Evolutionary conservation across 2,329 filamentous ascomycete genomes (phyloP), one percentile per base, ranked within the genome.

Genomic region (Helotiales sp.): DNA sequence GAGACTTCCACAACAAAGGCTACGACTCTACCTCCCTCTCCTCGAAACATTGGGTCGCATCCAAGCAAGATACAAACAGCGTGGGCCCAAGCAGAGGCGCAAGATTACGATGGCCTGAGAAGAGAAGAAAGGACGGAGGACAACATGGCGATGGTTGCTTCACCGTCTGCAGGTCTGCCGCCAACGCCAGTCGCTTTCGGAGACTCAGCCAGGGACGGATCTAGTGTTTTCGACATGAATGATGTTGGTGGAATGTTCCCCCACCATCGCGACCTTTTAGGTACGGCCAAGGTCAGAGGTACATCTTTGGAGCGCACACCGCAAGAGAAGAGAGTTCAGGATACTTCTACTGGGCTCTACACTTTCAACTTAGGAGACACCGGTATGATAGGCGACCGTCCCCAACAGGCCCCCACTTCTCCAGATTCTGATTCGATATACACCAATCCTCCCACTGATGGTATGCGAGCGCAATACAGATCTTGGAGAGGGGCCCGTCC

Each of bases 221-320:
- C 58, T 8, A 44, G 52, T 17, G 49, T 58, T 12, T 63, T 66
- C 30, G 62, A 67, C 47, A 63, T 66, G 54, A 44, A 83, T n/a
- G 48, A 71, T 56, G 67, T 73, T 58, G 72, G 70, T 55, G 66
- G 71, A 25, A 67, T 72, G 58, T 63, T 75, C 29, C 67, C 68
- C 36, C 70, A 69, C 56, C 72, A 75, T 51, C 69, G 72, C 36
- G 72, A 74, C 12, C 67, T 70, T 22, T 67, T 74, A 51, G 60
- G 63, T 46, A 71, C 66, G 29, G 34, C 51, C 5, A 62, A 64
- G 59, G 65, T 64, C 40, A 54, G 75, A 61, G 73, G 73, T n/a
- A 73, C 70, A 25, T 77, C 77, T 19, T 61, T 76, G 27, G 76
- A 78, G 62, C 70, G 75, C n/a, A 76, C 75, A 4, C 72, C 74